Evolutionary conservation across 352 stramenopile genomes (phyloP), one percentile per base, ranked within the genome.

Genomic region (Phytophthora meadii): DNA sequence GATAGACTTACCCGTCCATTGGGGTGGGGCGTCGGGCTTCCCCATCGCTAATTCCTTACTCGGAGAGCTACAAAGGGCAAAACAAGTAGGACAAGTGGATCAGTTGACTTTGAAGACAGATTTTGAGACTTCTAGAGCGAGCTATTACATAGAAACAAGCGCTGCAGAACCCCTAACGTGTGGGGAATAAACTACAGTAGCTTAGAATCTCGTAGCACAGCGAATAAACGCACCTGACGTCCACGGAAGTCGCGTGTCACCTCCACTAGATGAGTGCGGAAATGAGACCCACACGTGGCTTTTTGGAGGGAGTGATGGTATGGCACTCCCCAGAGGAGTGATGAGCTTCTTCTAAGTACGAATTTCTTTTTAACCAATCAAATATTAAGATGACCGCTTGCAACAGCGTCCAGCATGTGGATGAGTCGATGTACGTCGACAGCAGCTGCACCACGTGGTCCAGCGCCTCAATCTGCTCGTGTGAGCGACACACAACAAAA

Each of bases 1-100:
- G 54, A 93, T 90, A 41, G 79, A 88, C 56, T 85, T 81, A 49
- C 84, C 84, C 32, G 84, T 93, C 82, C 82, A 91, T 65, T 81
- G 81, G 57, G 76, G 68, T 39, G 55, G 72, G 28, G 55, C 65
- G 19, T 75, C 60, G 17, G 63, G 40, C 45, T 82, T 84, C 51
- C 58, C 74, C 74, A 86, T 83, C 4, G 28, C 46, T 44, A 19
- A 19, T 58, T 49, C 39, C 60, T 49, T 25, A 45, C 42, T 52
- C 19, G 30, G 30, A 53, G 47, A 57, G 45, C 42, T 68, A 17
- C 34, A 64, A 39, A n/a, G 8, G 10, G 1, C 37, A 55, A 48
- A 36, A 47, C 41, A 57, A 28, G 7, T 28, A 3, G 17, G 19
- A 40, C 55, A 14, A 63, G 55, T 50, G 10, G 51, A 56, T 47